A percentile compares a stretch with the other conserved stretches of the same genome.
Evolutionary conservation across 2,329 filamentous ascomycete genomes (phyloP).

Genomic region (Fusarium sp.): DNA sequence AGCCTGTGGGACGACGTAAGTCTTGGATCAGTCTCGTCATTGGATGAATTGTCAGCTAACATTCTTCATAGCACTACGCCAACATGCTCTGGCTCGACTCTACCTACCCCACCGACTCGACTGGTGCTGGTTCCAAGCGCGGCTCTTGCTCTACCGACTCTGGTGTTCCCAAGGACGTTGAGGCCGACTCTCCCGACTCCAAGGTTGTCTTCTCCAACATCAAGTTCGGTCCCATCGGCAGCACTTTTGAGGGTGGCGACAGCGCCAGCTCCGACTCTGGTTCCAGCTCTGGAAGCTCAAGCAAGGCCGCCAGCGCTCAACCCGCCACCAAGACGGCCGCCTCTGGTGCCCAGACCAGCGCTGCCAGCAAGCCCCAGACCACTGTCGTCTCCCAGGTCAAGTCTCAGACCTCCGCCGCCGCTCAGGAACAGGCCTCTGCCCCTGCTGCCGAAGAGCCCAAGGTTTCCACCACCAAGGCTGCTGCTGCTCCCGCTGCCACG

Average conservation of each 20-base stretch:
- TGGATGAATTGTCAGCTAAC: background rate
- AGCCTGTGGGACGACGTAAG: constrained; percentile 72
- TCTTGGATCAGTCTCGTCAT: background rate
- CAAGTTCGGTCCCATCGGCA: constrained; percentile 68
- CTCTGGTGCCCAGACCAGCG: constrained; percentile 7
- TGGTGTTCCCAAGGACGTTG: constrained; percentile 67
- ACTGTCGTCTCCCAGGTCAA: constrained; percentile 15
- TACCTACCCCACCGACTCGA: constrained; percentile 68
- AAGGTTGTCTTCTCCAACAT: constrained; percentile 72
- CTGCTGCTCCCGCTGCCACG: constrained; percentile 11
- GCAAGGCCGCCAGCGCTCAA: constrained; percentile 5
- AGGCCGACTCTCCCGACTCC: constrained; percentile 61
- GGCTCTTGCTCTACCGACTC: constrained; percentile 68
- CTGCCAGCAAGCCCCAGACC: constrained; percentile 18
- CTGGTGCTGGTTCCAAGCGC: constrained; percentile 64
- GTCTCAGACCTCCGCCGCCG: constrained; percentile 11
- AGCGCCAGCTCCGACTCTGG: constrained; percentile 16
- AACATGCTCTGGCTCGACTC: constrained; percentile 84
- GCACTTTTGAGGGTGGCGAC: constrained; percentile 59
- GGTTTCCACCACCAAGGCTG: constrained; percentile 2
- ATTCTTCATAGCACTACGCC: constrained; percentile 62
- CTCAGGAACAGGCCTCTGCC: background rate
- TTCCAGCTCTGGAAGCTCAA: constrained; percentile 1
- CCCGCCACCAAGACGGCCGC: constrained; percentile 20
- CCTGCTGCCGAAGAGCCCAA: constrained; percentile 6